Conservation (phyloP, 1,284 basidiomycete species). For the Serendipita sp. region DNA sequence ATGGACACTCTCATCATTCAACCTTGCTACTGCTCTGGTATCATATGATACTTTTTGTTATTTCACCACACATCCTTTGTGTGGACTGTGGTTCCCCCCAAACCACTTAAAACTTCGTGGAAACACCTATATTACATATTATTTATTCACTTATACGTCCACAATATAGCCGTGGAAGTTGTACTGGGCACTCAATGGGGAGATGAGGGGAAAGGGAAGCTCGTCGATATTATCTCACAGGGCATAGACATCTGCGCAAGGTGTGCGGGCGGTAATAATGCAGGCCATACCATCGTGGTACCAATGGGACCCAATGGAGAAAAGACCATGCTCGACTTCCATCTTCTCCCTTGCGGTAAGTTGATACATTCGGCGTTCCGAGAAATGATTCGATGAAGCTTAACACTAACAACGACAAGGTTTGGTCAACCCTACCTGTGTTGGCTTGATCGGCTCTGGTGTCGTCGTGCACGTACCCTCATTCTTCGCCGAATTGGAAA, state of each 20-base stretch:
- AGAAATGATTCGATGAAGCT: too few species aligned
- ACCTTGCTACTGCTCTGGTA: too few species aligned
- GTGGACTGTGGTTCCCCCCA: too few species aligned
- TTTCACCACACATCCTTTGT: too few species aligned
- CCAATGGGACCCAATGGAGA: conserved; percentile 51
- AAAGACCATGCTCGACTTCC: conserved; percentile 86
- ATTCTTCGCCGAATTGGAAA: conserved; percentile 88
- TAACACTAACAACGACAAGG: conserved; percentile 31
- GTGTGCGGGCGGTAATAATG: conserved; percentile 97
- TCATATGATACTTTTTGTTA: too few species aligned
- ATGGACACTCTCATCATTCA: too few species aligned
- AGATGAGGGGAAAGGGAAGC: conserved; percentile 92
- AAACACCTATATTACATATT: not conserved
- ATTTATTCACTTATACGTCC: not conserved
- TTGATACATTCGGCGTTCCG: conserved; percentile 11
- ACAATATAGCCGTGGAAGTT: conserved; percentile 39
- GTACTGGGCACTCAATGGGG: conserved; percentile 89
- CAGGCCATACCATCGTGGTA: conserved; percentile 94
- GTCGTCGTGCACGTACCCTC: conserved; percentile 93
- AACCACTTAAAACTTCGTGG: too few species aligned
- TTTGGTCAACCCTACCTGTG: conserved; percentile 78
- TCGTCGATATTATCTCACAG: conserved; percentile 83
- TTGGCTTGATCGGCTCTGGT: conserved; percentile 82
- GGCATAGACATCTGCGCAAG: conserved; percentile 88
- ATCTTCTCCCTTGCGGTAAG: conserved; percentile 85